Conservation (phyloP, 805 yeast genomes). For the Starmera caribaea region DNA sequence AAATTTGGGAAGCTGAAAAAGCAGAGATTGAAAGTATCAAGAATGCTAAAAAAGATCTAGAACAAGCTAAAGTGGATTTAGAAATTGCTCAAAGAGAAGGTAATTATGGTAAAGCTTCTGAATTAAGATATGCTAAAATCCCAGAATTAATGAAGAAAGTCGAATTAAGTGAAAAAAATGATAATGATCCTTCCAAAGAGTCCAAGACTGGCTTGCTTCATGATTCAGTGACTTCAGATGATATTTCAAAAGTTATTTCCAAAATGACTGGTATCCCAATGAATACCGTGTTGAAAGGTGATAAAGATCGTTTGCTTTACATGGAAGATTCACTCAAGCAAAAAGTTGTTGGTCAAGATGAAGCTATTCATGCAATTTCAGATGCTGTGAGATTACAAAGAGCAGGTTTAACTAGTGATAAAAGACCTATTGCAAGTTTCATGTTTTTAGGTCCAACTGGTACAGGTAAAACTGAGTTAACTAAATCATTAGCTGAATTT, state of each 20-base stretch:
- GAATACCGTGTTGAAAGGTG: conserved; percentile 85
- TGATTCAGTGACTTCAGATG: conserved; percentile 90
- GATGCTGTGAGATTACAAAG: conserved; percentile 95
- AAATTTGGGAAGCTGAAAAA: conserved; percentile 81
- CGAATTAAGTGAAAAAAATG: conserved; percentile 31
- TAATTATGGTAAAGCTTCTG: conserved; percentile 82
- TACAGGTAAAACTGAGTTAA: conserved; percentile 95
- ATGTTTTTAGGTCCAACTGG: conserved; percentile 98
- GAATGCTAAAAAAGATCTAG: conserved; percentile 71
- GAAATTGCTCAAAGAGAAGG: conserved; percentile 80
- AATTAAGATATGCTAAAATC: conserved; percentile 76
- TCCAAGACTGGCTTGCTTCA: conserved; percentile 42
- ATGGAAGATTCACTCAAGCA: conserved; percentile 76
- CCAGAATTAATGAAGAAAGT: conserved; percentile 68
- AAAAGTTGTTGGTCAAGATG: conserved; percentile 92
- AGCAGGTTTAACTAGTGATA: conserved; percentile 91
- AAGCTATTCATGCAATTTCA: conserved; percentile 80
- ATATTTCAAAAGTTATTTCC: conserved; percentile 85
- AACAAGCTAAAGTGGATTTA: conserved; percentile 72
- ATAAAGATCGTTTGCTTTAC: conserved; percentile 76
- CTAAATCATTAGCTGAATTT: conserved; percentile 87
- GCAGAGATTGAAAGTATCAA: conserved; percentile 69
- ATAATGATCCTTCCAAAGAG: conserved; percentile 20
- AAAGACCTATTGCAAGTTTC: conserved; percentile 92
- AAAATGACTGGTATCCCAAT: conserved; percentile 96